These are phyloP conservation scores for Clonostachys rhizophaga DNA, from an alignment of 2,329 filamentous ascomycete species.

Conservation along the genomic window DNA sequence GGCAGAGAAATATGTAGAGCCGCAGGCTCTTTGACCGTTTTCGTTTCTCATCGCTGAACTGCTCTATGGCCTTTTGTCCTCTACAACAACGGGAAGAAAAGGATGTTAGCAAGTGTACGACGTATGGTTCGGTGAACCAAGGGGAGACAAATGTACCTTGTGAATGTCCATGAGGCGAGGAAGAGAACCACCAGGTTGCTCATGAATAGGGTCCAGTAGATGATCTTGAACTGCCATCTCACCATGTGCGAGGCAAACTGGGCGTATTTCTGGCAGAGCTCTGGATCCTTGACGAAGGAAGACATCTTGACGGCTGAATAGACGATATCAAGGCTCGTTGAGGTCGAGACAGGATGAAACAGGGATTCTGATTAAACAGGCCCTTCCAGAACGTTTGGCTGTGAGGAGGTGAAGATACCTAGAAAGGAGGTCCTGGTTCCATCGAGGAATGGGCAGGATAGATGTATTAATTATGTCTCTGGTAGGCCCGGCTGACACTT, in stretches of 20 bases:
- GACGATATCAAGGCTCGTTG: not conserved
- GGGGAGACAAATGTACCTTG: constrained; percentile 19
- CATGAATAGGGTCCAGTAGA: constrained; percentile 42
- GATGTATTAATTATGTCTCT: no score
- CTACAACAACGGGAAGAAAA: constrained; percentile 10
- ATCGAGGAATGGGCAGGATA: no score
- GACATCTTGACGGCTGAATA: constrained; percentile 1
- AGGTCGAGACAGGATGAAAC: no score
- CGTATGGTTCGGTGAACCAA: not conserved
- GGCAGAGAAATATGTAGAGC: constrained; percentile 36
- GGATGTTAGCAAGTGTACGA: not conserved
- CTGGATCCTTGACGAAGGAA: constrained; percentile 10
- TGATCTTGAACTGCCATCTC: constrained; percentile 33
- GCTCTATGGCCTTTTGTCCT: constrained; percentile 28
- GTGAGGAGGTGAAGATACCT: no score
- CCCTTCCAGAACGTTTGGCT: no score
- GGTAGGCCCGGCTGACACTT: no score
- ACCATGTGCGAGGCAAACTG: constrained; percentile 35
- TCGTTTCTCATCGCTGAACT: constrained; percentile 18
- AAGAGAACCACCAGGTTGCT: constrained; percentile 38
- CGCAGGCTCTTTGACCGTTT: constrained; percentile 27
- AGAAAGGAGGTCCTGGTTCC: no score
- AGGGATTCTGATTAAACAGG: no score
- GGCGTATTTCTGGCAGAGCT: constrained; percentile 32
- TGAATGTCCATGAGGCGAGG: constrained; percentile 33